Conservation (phyloP, 768 basidiomycete genomes). For the Pulveroboletus sp. region DNA sequence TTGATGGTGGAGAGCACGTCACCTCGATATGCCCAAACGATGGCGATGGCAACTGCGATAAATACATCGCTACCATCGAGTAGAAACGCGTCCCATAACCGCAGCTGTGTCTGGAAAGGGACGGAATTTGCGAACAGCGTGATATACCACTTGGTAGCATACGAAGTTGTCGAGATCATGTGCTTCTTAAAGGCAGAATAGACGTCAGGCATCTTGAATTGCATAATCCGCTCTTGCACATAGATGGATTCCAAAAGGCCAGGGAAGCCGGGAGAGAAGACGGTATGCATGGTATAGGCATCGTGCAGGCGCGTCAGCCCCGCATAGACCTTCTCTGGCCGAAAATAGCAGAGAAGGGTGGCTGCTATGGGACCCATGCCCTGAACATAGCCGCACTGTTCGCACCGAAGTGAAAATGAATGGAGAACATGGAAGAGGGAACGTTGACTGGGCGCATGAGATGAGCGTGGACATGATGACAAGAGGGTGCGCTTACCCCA, state of each 20-base stretch:
- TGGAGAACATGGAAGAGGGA: conserved; percentile 95
- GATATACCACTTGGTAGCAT: conserved; percentile 99
- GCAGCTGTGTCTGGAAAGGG: conserved; percentile 90
- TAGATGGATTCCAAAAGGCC: conserved; percentile 96
- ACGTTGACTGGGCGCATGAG: conserved; percentile 65
- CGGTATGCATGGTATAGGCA: conserved; percentile 78
- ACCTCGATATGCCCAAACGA: conserved; percentile 93
- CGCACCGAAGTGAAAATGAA: conserved; percentile 83
- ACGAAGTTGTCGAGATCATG: conserved; percentile 89
- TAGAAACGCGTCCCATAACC: conserved; percentile 93
- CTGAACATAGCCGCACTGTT: conserved; percentile 91
- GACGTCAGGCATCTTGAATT: conserved; percentile 87
- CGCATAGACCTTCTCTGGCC: conserved; percentile 84
- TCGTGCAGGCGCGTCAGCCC: conserved; percentile 88
- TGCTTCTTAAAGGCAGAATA: conserved; percentile 84
- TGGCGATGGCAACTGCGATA: conserved; percentile 78
- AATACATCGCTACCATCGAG: conserved; percentile 90
- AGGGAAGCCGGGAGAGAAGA: conserved; percentile 94
- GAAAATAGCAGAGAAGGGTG: conserved; percentile 90
- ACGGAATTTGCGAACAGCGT: conserved; percentile 95
- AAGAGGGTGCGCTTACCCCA: conserved; percentile 62
- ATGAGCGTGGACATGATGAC: conserved; percentile 8
- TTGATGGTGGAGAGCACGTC: conserved; percentile 20
- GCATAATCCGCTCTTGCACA: conserved; percentile 86
- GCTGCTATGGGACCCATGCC: conserved; percentile 99